Base-by-base conservation (phyloP, 1,284 basidiomycete species). In the Entoloma clypeatum region DNA sequence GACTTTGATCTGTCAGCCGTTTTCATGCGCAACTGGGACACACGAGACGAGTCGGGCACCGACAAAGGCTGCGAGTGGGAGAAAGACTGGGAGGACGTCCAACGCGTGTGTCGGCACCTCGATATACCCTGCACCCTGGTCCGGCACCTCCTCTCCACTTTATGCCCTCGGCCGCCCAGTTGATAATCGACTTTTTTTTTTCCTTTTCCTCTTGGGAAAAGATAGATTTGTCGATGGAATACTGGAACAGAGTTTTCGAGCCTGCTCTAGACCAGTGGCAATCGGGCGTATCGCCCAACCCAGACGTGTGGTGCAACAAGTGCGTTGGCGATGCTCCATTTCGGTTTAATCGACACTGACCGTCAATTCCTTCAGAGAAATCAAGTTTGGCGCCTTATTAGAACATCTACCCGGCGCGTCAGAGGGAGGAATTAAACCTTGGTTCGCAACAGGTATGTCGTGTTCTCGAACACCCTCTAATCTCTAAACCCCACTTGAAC, bases 21-120 rank as follows among this genome's bases (percentile, higher is more conserved):
- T 0, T 98, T 86, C 63, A 97, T 97, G 95, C 79, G 92, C 17
- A 97, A 98, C 51, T 98, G 95, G 94, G 92, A 83, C 53, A 81
- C 74, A 11, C 72, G 77, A 35, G 78, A 85, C 54, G 86, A 85
- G 63, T 78, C 71, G 31, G 86, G 75, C 29, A 75, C 72, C 6
- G 81, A 86, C 54, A 69, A 72, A 23, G 90, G 91, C 0, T 97
- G 95, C 58, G 86, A 91, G 56, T 98, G 95, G 95, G 86, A 97
- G 63, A 84, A 81, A 42, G 94, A 98, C 55, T 98, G 90, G 89
- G 77, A 86, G 42, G 90, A 95, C 56, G 94, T 97, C 1, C 81
- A 84, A 53, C 66, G 69, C 6, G 88, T 96, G 7, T 93, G 91
- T 57, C 71, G 61, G 43, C 74, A 72, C 52, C 71, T 79, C 40